Percentiles rank a stretch among this genome's conserved stretches.
Conservation (phyloP, 2,329 filamentous ascomycete species). For the Fusarium concolor region DNA sequence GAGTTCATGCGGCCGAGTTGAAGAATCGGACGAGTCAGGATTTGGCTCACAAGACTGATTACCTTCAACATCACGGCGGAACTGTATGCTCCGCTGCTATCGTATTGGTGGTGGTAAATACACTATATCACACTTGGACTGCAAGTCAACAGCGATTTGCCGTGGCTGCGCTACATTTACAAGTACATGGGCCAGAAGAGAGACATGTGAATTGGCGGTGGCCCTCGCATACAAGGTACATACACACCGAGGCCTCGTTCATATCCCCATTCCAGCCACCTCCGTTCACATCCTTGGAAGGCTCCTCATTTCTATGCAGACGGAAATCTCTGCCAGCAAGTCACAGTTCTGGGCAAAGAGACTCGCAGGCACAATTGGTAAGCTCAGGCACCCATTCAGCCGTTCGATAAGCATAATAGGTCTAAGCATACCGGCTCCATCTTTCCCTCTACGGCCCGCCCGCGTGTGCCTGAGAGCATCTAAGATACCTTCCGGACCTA, state of each 20-base stretch:
- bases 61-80: constrained; percentile 16
- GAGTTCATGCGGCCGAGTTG: constrained; percentile 31
- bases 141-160: constrained; percentile 6
- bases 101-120: constrained; percentile 23
- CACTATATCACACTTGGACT: constrained; percentile 16
- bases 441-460: constrained; percentile 45
- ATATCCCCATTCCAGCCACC: constrained; percentile 34
- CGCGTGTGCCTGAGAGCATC: constrained; percentile 39
- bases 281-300: constrained; percentile 11
- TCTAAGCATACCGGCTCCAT: constrained; percentile 28
- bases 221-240: constrained; percentile 20
- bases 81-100: constrained; percentile 24
- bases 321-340: constrained; percentile 22
- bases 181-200: constrained; percentile 4
- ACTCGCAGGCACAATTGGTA: not conserved
- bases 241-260: constrained; percentile 32
- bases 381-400: not conserved
- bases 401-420: constrained; percentile 31
- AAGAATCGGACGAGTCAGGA: constrained; percentile 26
- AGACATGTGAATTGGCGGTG: constrained; percentile 28
- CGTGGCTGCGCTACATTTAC: constrained; percentile 1
- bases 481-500: constrained; percentile 39
- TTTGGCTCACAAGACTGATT: constrained; percentile 4
- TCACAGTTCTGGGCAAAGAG: not conserved
- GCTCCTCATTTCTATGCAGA: constrained; percentile 35